These are phyloP conservation scores for Globisporangium echinulatum DNA, from an alignment of 352 stramenopile genomes.

Conservation along the genomic window DNA sequence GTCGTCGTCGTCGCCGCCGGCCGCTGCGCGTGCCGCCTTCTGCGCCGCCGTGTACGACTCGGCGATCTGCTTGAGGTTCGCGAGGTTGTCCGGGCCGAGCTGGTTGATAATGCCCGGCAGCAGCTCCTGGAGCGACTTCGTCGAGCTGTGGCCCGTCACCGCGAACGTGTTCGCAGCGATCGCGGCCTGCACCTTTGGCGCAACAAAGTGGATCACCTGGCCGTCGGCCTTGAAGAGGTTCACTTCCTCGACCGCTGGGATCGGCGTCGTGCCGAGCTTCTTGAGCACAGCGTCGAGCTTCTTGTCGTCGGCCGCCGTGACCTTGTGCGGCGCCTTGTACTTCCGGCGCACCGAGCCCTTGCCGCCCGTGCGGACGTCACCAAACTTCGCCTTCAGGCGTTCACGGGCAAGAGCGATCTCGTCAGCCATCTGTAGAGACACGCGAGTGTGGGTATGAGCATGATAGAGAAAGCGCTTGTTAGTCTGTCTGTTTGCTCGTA, in stretches of 20 bases:
- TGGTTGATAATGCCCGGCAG: slow-evolving; percentile 98
- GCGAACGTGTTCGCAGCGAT: slow-evolving; percentile 99
- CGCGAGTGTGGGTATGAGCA: no score
- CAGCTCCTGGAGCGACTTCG: slow-evolving; percentile 96
- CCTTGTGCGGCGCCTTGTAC: slow-evolving; percentile 93
- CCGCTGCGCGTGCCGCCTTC: slow-evolving; percentile 71
- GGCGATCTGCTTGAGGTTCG: slow-evolving; percentile 93
- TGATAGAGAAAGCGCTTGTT: background rate
- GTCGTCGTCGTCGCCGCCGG: slow-evolving; percentile 82
- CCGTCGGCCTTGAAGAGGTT: slow-evolving; percentile 99
- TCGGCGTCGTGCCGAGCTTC: slow-evolving; percentile 97
- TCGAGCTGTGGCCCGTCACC: slow-evolving; percentile 92
- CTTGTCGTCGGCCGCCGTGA: slow-evolving; percentile 93
- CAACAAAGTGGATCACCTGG: slow-evolving; percentile 98
- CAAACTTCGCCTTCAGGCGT: slow-evolving; percentile 82
- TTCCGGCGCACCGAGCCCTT: slow-evolving; percentile 96
- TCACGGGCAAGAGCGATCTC: slow-evolving; percentile 86
- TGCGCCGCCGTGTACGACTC: slow-evolving; percentile 81
- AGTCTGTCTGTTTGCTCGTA: no score
- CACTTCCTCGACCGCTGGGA: slow-evolving; percentile 98
- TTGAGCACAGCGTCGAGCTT: slow-evolving; percentile 97
- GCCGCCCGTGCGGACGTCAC: slow-evolving; percentile 90
- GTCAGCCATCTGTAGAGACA: slow-evolving; percentile 57
- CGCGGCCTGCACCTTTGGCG: slow-evolving; percentile 97
- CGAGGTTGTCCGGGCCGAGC: slow-evolving; percentile 95